phyloP scores from a whole-genome alignment of 805 yeast genomes.

The Schizosaccharomyces lindneri region DNA sequence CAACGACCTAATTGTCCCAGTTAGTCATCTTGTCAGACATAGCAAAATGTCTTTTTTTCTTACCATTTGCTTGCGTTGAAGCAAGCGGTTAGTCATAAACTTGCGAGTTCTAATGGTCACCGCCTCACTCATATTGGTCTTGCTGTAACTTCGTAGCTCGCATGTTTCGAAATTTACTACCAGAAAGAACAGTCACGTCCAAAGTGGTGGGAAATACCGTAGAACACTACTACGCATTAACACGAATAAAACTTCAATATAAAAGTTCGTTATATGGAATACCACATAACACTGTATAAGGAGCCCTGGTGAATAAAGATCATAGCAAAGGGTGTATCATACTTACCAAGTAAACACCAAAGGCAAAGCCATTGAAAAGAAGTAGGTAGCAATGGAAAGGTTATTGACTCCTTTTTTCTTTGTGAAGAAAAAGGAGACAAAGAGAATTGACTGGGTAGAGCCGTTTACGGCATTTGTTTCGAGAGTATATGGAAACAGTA shows the following conservation, averaged over 20 bases:
- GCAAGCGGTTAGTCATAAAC: conserved; percentile 95
- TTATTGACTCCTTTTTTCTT: background rate
- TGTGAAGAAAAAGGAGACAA: background rate
- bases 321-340: too few species aligned
- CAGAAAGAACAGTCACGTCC: background rate
- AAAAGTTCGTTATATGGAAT: too few species aligned
- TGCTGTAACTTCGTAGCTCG: background rate
- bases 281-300: too few species aligned
- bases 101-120: conserved; percentile 82
- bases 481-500: background rate
- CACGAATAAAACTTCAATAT: too few species aligned
- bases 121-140: conserved; percentile 33
- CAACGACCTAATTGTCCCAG: conserved; percentile 25
- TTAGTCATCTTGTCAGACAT: background rate
- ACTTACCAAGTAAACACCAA: too few species aligned
- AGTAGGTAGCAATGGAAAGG: background rate
- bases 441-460: background rate
- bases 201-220: too few species aligned
- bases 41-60: background rate
- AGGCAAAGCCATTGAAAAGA: background rate
- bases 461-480: background rate
- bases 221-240: too few species aligned
- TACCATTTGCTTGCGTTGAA: conserved; percentile 95
- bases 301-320: too few species aligned
- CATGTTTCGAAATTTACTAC: background rate